These are phyloP conservation scores for Euphorbia lathyris DNA, from an alignment of 345 rosid genomes.

Conservation along the genomic window DNA sequence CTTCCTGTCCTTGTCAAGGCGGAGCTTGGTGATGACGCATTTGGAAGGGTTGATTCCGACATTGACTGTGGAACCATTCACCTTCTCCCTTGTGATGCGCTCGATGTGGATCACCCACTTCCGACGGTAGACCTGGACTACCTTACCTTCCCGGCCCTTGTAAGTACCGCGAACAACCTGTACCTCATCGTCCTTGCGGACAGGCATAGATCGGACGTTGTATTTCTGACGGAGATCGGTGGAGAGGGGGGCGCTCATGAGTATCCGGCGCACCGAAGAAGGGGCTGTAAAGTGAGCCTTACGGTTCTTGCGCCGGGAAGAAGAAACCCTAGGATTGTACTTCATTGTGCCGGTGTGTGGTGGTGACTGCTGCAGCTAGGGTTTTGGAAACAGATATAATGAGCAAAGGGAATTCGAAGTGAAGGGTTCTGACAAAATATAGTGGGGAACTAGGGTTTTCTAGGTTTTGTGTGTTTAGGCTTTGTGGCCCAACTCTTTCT, in stretches of 20 bases:
- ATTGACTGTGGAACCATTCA: slow-evolving; percentile 73
- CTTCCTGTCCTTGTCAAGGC: slow-evolving; percentile 74
- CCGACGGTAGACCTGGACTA: slow-evolving; percentile 69
- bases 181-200: slow-evolving; percentile 80
- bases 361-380: slow-evolving; percentile 6
- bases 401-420: not conserved
- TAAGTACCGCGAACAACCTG: slow-evolving; percentile 77
- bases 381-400: not conserved
- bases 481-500: not conserved
- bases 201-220: slow-evolving; percentile 78
- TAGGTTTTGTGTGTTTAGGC: not conserved
- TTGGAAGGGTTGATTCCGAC: slow-evolving; percentile 75
- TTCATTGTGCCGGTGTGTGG: slow-evolving; percentile 38
- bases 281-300: slow-evolving; percentile 81
- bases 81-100: slow-evolving; percentile 77
- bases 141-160: slow-evolving; percentile 83
- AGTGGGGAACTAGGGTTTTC: not conserved
- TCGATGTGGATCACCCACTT: slow-evolving; percentile 89
- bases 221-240: slow-evolving; percentile 69
- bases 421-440: not conserved
- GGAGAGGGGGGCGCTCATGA: slow-evolving; percentile 73
- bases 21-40: slow-evolving; percentile 65
- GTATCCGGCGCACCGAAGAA: slow-evolving; percentile 59
- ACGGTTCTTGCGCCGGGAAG: slow-evolving; percentile 77
- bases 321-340: slow-evolving; percentile 68